These are phyloP conservation scores for Adansonia rubrostipa DNA, from an alignment of 441 rosid species.

Conservation along the genomic window DNA sequence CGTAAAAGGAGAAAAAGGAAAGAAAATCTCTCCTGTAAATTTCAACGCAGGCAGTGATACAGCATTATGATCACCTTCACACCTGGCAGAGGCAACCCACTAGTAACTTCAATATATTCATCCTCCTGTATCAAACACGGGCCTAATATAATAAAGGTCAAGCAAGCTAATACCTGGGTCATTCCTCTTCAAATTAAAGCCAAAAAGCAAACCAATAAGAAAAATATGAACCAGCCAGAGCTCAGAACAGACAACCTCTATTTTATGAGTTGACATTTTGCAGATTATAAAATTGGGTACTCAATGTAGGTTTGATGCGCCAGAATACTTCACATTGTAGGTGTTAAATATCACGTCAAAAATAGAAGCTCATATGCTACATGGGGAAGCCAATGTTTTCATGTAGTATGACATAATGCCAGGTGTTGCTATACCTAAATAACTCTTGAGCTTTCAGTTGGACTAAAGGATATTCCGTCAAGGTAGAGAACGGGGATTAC, in stretches of 20 bases:
- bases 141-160: conserved; percentile 25
- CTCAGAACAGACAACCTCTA: not conserved
- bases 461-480: not conserved
- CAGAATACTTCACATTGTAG: not conserved
- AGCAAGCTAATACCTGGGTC: conserved; percentile 19
- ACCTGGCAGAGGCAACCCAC: conserved; percentile 93
- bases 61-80: conserved; percentile 71
- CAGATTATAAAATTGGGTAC: not conserved
- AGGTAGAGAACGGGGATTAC: not conserved
- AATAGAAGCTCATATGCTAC: not conserved
- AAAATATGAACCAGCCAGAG: not conserved
- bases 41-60: conserved; percentile 24
- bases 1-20: conserved; percentile 26
- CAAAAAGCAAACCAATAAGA: not conserved
- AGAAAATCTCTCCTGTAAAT: conserved; percentile 18
- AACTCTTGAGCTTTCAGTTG: not conserved
- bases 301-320: not conserved
- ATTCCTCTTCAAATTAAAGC: conserved; percentile 17
- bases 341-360: conserved; percentile 5
- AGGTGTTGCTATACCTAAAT: not conserved
- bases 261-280: not conserved
- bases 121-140: conserved; percentile 55
- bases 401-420: not conserved
- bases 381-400: not conserved
- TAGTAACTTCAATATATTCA: conserved; percentile 60